These are phyloP conservation scores for Cutaneotrichosporon sp. DNA, from an alignment of 1,284 basidiomycete genomes.

Conservation along the genomic window DNA sequence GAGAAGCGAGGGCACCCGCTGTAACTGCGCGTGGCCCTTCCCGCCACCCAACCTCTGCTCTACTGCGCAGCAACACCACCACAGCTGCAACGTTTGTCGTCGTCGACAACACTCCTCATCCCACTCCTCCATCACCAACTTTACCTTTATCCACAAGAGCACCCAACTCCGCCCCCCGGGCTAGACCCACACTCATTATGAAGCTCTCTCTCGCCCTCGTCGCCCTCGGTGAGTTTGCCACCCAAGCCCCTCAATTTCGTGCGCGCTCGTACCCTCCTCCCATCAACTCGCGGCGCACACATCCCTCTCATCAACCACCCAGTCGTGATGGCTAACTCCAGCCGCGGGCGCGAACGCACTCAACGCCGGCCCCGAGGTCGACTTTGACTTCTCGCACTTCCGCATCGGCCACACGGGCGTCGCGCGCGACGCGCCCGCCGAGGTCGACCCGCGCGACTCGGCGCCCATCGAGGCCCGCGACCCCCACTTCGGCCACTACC, in stretches of 20 bases:
- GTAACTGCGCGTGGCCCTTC: no score
- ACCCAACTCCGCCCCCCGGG: not conserved
- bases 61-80: not conserved
- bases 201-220: conserved; percentile 18
- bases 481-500: not conserved
- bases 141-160: not conserved
- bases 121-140: not conserved
- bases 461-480: not conserved
- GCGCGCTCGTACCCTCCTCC: not conserved
- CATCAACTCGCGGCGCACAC: no score
- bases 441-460: no score
- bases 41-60: not conserved
- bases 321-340: conserved; percentile 1
- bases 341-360: conserved; percentile 7
- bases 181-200: conserved; percentile 15
- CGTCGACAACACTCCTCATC: not conserved
- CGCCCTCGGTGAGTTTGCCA: conserved; percentile 14
- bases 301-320: no score
- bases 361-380: not conserved
- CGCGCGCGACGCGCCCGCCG: not conserved
- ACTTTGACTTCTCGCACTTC: not conserved
- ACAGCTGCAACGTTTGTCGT: no score
- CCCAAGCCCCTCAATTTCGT: not conserved
- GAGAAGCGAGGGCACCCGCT: not conserved
- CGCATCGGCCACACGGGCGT: conserved; percentile 3